A percentile compares a stretch with the other conserved stretches of the same genome.
These are phyloP conservation scores for Leishmania turanica DNA, from an alignment of 208 protist genomes.

Conservation along the genomic window DNA sequence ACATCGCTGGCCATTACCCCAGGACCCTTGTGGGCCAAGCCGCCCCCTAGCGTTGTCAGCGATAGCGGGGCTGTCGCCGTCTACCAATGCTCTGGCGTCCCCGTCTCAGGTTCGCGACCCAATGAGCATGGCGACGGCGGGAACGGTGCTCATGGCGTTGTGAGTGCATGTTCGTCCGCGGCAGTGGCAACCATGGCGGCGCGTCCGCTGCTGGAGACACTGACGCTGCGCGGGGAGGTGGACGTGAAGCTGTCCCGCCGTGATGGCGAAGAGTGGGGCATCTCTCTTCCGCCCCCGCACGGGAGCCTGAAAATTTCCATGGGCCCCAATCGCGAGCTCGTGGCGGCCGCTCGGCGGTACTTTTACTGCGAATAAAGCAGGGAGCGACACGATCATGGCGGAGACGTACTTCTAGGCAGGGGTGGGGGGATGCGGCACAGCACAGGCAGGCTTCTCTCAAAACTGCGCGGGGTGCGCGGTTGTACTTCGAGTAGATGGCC, in stretches of 20 bases:
- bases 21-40: neutral
- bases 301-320: slow-evolving; percentile 23
- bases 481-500: neutral
- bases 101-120: neutral
- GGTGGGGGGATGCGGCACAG: neutral
- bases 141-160: neutral
- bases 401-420: neutral
- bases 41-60: neutral
- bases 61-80: neutral
- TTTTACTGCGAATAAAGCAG: slow-evolving; percentile 23
- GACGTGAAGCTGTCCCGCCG: slow-evolving; percentile 22
- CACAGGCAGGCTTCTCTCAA: neutral
- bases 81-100: neutral
- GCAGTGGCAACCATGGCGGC: neutral
- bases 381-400: neutral
- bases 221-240: slow-evolving; percentile 23
- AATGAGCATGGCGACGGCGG: neutral
- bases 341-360: slow-evolving; percentile 9
- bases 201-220: slow-evolving; percentile 27
- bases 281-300: slow-evolving; percentile 26
- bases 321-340: slow-evolving; percentile 21
- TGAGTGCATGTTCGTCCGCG: neutral
- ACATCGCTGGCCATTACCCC: neutral
- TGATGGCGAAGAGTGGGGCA: slow-evolving; percentile 24
- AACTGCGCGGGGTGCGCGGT: neutral